Base-by-base conservation (phyloP, 225 moss, liverwort and hornwort genomes). In the Polytrichum commune region DNA sequence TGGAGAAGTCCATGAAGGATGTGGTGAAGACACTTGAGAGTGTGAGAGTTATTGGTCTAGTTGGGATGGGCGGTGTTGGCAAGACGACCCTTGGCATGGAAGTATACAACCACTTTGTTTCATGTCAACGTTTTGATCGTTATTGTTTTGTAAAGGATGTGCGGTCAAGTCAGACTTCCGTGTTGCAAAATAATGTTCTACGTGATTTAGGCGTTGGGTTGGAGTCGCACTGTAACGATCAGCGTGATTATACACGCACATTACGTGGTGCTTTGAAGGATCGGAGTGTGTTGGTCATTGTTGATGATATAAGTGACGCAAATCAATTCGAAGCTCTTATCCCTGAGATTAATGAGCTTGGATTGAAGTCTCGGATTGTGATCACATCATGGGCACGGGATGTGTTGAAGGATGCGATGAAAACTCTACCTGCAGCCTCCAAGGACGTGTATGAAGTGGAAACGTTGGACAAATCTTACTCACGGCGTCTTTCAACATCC, bases 61-160 rank as follows among this genome's bases (percentile, higher is more conserved):
- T 65, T 2, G 73, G 57, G 6, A 66, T 25, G 73, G 73, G 73
- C 4, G 57, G 74, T 35, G 68, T 74, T 22, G 66, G 74, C 8
- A 74, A 74, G 20, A 74, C 74, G 26, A 74, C 74, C 27, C 65
- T 73, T 1, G 73, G 57, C 0, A 33, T 7, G 25, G 57, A 73
- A 7, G 38, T 73, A 19, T 68, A 75, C 62, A 75, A n/a, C 0
- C 61, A 46, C 26, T 68, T 5, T 3, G 0, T 63, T 20, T 53
- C 61, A 9, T 8, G 68, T 62, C 6, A 58, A 38, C 23, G 8
- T 0, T 75, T 68, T 8, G 33, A 6, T 24, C 0, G 9, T 18
- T 9, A 6, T 18, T 61, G 75, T 62, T 75, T 75, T 54, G 6
- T 75, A 19, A 62, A 53, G 1, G 64, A 73, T 26, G 73, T 75